Evolutionary conservation across 805 yeast genomes (phyloP).

Genomic region (Myxozyma monticola): DNA sequence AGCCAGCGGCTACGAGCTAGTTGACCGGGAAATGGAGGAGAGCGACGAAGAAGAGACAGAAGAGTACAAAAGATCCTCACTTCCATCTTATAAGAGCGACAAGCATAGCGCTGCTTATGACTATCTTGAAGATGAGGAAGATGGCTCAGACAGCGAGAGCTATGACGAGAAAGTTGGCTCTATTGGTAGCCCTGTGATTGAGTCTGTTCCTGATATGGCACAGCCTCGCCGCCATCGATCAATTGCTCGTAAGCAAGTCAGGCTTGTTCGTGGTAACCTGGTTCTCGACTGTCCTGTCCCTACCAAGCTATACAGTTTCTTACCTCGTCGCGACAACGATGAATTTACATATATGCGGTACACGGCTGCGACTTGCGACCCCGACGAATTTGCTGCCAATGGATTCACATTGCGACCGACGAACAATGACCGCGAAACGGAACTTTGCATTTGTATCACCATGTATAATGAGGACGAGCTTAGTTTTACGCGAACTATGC

Average conservation of each 20-base stretch:
- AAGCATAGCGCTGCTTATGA: constrained; percentile 9
- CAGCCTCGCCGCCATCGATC: constrained; percentile 58
- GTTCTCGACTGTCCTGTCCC: constrained; percentile 95
- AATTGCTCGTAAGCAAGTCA: constrained; percentile 67
- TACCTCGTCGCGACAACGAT: constrained; percentile 85
- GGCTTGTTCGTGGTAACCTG: constrained; percentile 76
- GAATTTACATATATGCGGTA: constrained; percentile 96
- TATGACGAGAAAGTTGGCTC: constrained; percentile 11
- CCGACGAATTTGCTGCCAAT: constrained; percentile 73
- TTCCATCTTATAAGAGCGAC: constrained; percentile 31
- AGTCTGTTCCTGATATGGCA: constrained; percentile 25
- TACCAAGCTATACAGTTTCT: constrained; percentile 74
- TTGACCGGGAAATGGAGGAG: constrained; percentile 8
- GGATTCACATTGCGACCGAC: constrained; percentile 88
- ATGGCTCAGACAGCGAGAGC: background rate
- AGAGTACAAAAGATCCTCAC: background rate
- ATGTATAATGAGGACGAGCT: constrained; percentile 96
- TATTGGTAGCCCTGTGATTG: constrained; percentile 21
- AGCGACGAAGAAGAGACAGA: background rate
- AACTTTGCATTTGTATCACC: constrained; percentile 86
- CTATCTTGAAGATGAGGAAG: constrained; percentile 13
- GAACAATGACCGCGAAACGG: constrained; percentile 86
- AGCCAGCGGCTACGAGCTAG: background rate
- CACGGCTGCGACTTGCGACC: constrained; percentile 93
- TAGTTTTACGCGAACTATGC: constrained; percentile 88